phyloP scores from a whole-genome alignment of 2,329 filamentous ascomycete species.

The Byssothecium circinans region DNA sequence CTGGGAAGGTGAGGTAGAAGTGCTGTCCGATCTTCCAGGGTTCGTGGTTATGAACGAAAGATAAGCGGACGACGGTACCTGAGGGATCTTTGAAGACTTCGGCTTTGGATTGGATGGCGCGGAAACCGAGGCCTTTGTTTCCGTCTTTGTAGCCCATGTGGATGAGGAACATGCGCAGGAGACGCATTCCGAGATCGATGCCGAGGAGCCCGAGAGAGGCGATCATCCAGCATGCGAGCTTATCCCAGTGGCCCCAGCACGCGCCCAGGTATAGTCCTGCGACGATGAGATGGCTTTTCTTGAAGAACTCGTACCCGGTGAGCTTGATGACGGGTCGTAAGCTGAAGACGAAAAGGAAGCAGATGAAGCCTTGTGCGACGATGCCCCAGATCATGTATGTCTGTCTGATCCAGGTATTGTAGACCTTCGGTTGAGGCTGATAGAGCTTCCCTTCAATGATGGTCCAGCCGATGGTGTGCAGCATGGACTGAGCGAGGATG shows the following conservation, averaged over 20 bases:
- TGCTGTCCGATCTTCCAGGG: constrained; percentile 69
- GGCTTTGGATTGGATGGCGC: constrained; percentile 54
- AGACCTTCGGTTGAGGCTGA: constrained; percentile 67
- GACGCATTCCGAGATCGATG: constrained; percentile 62
- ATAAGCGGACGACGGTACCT: constrained; percentile 60
- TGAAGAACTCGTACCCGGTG: constrained; percentile 75
- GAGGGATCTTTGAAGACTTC: constrained; percentile 56
- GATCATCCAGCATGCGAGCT: constrained; percentile 68
- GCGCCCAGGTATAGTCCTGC: constrained; percentile 73
- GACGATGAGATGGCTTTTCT: constrained; percentile 70
- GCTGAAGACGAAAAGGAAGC: constrained; percentile 63
- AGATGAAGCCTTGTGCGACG: constrained; percentile 65
- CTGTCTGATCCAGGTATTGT: constrained; percentile 60
- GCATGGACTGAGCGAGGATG: constrained; percentile 66
- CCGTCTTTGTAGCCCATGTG: constrained; percentile 58
- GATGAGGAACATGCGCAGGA: constrained; percentile 60
- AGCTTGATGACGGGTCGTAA: constrained; percentile 59
- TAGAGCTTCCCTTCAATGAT: constrained; percentile 67
- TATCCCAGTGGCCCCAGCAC: constrained; percentile 72
- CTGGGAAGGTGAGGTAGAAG: constrained; percentile 69
- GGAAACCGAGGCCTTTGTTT: constrained; percentile 56
- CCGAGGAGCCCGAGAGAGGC: constrained; percentile 66
- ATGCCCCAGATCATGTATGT: constrained; percentile 72
- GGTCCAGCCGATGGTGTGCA: constrained; percentile 72
- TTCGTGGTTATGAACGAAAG: constrained; percentile 63